Base-by-base conservation (phyloP, 768 basidiomycete genomes). In the Podaxis rugospora region DNA sequence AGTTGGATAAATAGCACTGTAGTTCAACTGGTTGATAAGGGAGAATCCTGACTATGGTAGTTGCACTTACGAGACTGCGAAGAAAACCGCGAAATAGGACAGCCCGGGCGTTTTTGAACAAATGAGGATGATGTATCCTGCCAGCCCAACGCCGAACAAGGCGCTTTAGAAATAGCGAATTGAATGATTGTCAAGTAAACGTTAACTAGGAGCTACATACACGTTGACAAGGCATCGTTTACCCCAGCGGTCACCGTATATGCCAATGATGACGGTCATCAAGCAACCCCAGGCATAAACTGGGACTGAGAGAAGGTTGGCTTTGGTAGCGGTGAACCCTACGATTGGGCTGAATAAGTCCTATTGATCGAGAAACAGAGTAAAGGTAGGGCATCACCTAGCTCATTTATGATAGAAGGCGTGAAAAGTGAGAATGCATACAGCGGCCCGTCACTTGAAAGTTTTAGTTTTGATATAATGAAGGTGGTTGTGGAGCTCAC, bases 291-390 rank as follows among this genome's bases (percentile, higher is more conserved):
- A 89, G 4, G 79, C 82, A 67, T 92, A 92, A 28, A 91, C 87
- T 1, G 90, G 90, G 3, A 92, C 89, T 0, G 88, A 88, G 14
- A 93, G 76, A 10, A 92, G 70, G 67, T 92, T 92, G 1, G 90
- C 88, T 25, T 76, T 71, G 1, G 87, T 90, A 10, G 88, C 83
- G 40, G 73, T 70, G 73, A 80, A 89, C 3, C 86, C 87, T 82
- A 27, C 2, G 16, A 50, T 23, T 2, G 18, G 39, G 28, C 47
- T 55, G 27, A 3, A 47, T 55, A 9, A 62, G 32, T 50, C 6
- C 32, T 35, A 11, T 16, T 4, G n/a, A 36, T 35, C 6, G 7
- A 47, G 52, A 51, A 16, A 51, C 11, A 39, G 10, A 13, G 47
- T 25, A 51, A 14, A 47, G 35, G n/a, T 47, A 10, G 50, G 23